phyloP scores from a whole-genome alignment of 805 yeast species.

The Lipomyces kockii region DNA sequence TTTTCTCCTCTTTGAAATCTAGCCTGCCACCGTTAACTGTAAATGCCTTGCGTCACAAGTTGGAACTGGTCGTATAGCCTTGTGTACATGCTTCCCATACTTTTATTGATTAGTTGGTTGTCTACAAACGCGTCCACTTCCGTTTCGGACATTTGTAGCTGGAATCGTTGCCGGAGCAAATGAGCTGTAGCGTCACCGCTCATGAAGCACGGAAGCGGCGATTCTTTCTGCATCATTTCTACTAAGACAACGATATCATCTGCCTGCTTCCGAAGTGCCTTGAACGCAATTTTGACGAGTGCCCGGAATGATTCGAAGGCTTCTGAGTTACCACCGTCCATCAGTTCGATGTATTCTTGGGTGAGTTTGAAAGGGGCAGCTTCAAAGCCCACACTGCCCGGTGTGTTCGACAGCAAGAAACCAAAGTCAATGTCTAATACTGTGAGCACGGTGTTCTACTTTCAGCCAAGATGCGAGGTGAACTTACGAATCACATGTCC shows the following conservation, averaged over 20 bases:
- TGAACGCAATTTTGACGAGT: conserved; percentile 74
- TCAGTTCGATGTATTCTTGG: conserved; percentile 80
- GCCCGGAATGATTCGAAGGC: conserved; percentile 63
- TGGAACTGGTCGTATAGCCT: conserved; percentile 95
- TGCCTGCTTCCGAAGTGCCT: conserved; percentile 69
- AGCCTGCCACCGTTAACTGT: conserved; percentile 43
- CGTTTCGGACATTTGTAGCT: conserved; percentile 69
- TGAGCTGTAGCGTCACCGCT: conserved; percentile 84
- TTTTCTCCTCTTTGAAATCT: background rate
- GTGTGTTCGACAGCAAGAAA: conserved; percentile 86
- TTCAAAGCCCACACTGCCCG: conserved; percentile 96
- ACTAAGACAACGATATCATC: conserved; percentile 81
- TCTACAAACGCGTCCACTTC: conserved; percentile 83
- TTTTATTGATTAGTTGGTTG: conserved; percentile 71
- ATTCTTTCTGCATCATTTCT: conserved; percentile 91
- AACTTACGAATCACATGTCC: conserved; percentile 76
- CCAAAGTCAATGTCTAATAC: conserved; percentile 86
- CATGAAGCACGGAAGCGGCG: conserved; percentile 86
- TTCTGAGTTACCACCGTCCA: conserved; percentile 77
- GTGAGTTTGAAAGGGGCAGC: conserved; percentile 97
- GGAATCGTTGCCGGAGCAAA: conserved; percentile 79
- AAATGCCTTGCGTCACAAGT: conserved; percentile 92
- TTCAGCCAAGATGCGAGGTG: background rate
- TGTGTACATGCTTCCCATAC: conserved; percentile 86
- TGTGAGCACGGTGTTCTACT: background rate